A percentile compares a stretch with the other conserved stretches of the same genome.
Conservation (phyloP, 768 basidiomycete genomes). For the Rhodocollybia butyracea region DNA sequence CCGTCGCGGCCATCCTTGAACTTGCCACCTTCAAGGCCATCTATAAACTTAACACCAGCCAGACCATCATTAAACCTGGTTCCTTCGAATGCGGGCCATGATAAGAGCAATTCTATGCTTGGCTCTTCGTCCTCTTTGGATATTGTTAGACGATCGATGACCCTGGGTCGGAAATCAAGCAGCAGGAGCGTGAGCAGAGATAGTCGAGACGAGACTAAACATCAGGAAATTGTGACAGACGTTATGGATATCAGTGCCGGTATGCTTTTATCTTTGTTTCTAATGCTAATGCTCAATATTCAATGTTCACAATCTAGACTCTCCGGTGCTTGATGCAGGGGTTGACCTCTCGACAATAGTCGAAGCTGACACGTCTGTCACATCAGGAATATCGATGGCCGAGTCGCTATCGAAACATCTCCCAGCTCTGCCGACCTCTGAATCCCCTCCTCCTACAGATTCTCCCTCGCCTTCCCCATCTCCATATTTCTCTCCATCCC, state of each 20-base stretch:
- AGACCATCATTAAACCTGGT: neutral
- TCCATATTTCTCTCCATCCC: neutral
- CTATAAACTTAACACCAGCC: neutral
- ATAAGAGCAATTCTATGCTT: neutral
- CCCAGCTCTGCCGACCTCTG: neutral
- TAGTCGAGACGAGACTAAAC: neutral
- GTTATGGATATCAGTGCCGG: neutral
- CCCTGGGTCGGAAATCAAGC: neutral
- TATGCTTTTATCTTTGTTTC: neutral
- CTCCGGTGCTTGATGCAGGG: neutral
- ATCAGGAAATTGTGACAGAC: neutral
- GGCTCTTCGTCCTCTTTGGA: neutral
- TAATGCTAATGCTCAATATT: neutral
- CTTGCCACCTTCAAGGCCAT: neutral
- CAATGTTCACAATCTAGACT: neutral
- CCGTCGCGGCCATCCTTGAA: neutral
- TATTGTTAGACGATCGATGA: neutral
- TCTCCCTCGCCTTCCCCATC: neutral
- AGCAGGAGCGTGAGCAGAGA: neutral
- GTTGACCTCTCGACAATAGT: conserved; percentile 6
- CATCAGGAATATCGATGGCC: neutral
- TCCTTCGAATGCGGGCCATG: neutral
- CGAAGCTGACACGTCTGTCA: conserved; percentile 6
- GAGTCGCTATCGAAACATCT: conserved; percentile 3
- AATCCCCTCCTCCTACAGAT: neutral